Evolutionary conservation across 2,329 filamentous ascomycete genomes (phyloP), one percentile per base, ranked within the genome.

Genomic region (Botrytis cinerea): DNA sequence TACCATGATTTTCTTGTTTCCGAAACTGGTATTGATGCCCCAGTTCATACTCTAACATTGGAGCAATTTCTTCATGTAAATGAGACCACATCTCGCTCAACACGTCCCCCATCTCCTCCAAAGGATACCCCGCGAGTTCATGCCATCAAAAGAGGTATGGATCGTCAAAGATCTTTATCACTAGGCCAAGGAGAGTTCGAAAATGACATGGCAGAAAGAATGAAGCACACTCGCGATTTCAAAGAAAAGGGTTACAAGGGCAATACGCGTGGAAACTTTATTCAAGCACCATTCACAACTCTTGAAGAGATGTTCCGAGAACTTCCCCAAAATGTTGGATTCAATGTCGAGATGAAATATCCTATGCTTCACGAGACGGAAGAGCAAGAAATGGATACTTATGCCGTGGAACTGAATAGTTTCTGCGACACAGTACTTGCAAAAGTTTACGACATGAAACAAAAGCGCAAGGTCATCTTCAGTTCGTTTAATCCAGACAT

Each of bases 311-410:
- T 98, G 81, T 98, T 99, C 84, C 88, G 89, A 79, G 91, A 95
- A 80, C 85, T 99, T 0, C 94, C 94, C 0, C 88, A 92, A 75
- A 87, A 89, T 22, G 92, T 97, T 35, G 95, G 96, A 22, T 99
- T 99, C 87, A 98, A 99, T 83, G 97, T 99, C 78, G 96, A 99
- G 85, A 93, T 99, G 88, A 98, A 99, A 84, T 99, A 99, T 81
- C 96, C 96, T 8, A 98, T 98, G 95, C 89, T 99, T 60, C 92
- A 95, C 81, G 97, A 99, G 85, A 93, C 90, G 74, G 94, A 98
- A 82, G 93, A 97, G 81, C 93, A 98, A 77, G 94, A 97, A 78
- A 98, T 98, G 94, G 95, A 98, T 81, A 93, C 93, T 4, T 97
- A 97, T 80, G 95, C 94, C 0, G 93, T 98, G 64, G 96, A 99